Percentiles rank a stretch among this genome's conserved stretches.
These are phyloP conservation scores for Podospora bellae-mahoneyi DNA, from an alignment of 495 filamentous ascomycete species.

Conservation along the genomic window DNA sequence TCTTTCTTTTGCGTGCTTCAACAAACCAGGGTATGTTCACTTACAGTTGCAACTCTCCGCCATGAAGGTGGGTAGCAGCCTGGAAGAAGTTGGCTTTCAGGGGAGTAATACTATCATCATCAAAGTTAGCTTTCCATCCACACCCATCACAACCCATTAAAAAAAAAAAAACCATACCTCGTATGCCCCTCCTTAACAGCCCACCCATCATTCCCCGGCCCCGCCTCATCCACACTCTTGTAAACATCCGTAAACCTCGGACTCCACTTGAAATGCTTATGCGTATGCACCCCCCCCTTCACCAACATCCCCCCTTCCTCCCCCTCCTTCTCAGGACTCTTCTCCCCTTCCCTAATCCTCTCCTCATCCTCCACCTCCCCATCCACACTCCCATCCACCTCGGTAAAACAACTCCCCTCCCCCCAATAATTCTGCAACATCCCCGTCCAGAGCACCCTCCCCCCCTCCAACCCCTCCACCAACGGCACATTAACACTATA, in stretches of 20 bases:
- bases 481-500: constrained; percentile 88
- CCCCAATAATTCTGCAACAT: constrained; percentile 89
- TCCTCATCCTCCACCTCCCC: constrained; percentile 63
- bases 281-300: constrained; percentile 46
- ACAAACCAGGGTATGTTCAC: constrained; percentile 40
- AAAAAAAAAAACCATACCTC: constrained; percentile 59
- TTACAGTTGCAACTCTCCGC: constrained; percentile 85
- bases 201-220: constrained; percentile 93
- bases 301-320: constrained; percentile 19
- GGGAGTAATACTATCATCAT: constrained; percentile 70
- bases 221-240: constrained; percentile 71
- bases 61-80: constrained; percentile 54
- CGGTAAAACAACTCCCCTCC: constrained; percentile 75
- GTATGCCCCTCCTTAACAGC: constrained; percentile 82
- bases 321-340: constrained; percentile 32
- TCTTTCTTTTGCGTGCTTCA: constrained; percentile 9
- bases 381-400: constrained; percentile 59
- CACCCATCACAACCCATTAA: not conserved
- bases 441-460: constrained; percentile 70
- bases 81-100: constrained; percentile 92
- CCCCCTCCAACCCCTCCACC: constrained; percentile 59
- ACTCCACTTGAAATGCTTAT: constrained; percentile 93
- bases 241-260: constrained; percentile 84
- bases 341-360: constrained; percentile 60
- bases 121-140: not conserved